These are phyloP conservation scores for Silene coronaria DNA, from an alignment of 179 eudicot species.

Conservation along the genomic window DNA sequence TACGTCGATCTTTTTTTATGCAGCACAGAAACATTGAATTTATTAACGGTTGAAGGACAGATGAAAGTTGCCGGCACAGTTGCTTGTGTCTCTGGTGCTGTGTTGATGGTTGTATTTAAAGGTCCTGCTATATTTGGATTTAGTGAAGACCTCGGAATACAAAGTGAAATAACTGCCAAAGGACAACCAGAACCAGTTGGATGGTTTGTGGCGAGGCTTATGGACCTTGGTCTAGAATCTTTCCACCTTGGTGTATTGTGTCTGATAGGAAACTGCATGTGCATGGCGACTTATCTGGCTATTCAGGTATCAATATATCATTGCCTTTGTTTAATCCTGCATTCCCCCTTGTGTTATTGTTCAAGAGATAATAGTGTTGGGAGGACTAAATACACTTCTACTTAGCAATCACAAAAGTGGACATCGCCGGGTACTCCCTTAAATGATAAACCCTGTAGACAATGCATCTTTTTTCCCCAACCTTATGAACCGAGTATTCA, in stretches of 20 bases:
- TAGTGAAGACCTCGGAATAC: constrained; percentile 38
- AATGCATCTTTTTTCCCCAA: too few relatives aligned
- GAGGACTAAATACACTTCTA: too few relatives aligned
- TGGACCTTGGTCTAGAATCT: constrained; percentile 61
- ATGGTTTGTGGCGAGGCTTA: constrained; percentile 53
- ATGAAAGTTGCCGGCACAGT: constrained; percentile 81
- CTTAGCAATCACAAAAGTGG: too few relatives aligned
- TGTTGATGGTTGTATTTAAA: constrained; percentile 77
- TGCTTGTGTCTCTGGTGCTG: constrained; percentile 81
- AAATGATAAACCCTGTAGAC: too few relatives aligned
- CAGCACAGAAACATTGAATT: constrained; percentile 95
- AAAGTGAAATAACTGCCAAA: constrained; percentile 63
- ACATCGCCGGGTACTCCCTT: too few relatives aligned
- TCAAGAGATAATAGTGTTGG: too few relatives aligned
- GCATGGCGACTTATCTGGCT: constrained; percentile 92
- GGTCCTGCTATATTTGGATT: constrained; percentile 73
- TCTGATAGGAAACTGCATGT: constrained; percentile 87
- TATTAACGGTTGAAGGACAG: constrained; percentile 66
- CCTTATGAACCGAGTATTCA: too few relatives aligned
- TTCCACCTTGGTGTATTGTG: constrained; percentile 90
- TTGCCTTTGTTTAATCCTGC: background rate
- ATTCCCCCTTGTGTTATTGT: background rate
- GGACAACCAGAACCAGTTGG: constrained; percentile 94
- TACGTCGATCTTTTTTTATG: constrained; percentile 40
- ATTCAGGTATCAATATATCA: constrained; percentile 55